Evolutionary conservation across 768 basidiomycete genomes (phyloP).

Genomic region (Pseudohyphozyma bogoriensis): DNA sequence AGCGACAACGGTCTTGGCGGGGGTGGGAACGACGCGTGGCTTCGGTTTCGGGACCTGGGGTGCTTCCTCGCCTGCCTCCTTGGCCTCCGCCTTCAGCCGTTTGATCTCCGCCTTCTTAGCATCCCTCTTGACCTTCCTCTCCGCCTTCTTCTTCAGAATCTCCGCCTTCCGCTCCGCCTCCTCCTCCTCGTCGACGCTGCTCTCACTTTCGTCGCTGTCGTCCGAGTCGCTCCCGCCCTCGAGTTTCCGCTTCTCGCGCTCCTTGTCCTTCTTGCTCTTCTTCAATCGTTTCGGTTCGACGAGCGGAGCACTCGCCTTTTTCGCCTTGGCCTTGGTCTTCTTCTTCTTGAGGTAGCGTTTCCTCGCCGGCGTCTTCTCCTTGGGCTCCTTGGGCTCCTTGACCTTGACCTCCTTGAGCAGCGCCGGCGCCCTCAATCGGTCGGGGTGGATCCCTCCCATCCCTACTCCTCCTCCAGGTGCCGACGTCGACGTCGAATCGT

Average conservation of each 20-base stretch:
- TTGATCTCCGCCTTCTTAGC: constrained; percentile 28
- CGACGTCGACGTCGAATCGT: background rate
- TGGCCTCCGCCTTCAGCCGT: constrained; percentile 17
- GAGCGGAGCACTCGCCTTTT: constrained; percentile 38
- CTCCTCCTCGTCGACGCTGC: constrained; percentile 11
- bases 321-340: constrained; percentile 53
- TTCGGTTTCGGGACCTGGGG: constrained; percentile 16
- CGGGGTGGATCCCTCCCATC: constrained; percentile 17
- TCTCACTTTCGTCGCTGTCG: constrained; percentile 1
- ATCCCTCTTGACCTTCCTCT: constrained; percentile 21
- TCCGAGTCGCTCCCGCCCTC: constrained; percentile 7
- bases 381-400: constrained; percentile 20
- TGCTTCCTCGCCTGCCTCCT: too few species aligned
- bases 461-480: background rate
- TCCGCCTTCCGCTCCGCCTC: constrained; percentile 23
- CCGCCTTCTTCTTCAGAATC: constrained; percentile 4
- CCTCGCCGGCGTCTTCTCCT: constrained; percentile 63
- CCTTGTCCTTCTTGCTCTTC: constrained; percentile 27
- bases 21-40: constrained; percentile 24
- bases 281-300: constrained; percentile 32
- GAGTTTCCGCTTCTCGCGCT: constrained; percentile 31
- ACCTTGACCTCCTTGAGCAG: background rate
- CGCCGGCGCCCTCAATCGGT: constrained; percentile 2
- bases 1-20: constrained; percentile 22
- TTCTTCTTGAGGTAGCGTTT: constrained; percentile 63